Evolutionary conservation across 176 grass and related monocot genomes (phyloP).

Genomic region (Cenchrus fungigraminus): DNA sequence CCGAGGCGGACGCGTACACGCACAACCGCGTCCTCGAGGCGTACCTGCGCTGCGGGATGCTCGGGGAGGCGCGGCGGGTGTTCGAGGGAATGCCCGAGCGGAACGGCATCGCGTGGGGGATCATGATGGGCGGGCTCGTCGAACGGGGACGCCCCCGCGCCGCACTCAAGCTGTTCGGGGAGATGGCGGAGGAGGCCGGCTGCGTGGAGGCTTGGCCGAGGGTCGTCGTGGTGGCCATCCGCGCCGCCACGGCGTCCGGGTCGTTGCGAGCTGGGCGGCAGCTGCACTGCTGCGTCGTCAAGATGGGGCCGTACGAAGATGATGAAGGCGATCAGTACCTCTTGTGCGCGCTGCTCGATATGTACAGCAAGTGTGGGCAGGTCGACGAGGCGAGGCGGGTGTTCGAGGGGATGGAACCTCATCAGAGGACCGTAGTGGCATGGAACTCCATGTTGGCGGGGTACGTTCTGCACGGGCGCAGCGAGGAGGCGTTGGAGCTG

Average conservation of each 20-base stretch:
- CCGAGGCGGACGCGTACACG: conserved; percentile 60
- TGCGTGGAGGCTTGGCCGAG: conserved; percentile 19
- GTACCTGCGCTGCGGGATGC: conserved; percentile 64
- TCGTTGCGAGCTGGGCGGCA: conserved; percentile 44
- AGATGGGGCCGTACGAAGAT: conserved; percentile 50
- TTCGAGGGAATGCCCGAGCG: conserved; percentile 70
- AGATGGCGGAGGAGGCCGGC: conserved; percentile 25
- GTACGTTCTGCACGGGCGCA: conserved; percentile 62
- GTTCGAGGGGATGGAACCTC: conserved; percentile 53
- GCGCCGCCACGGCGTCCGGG: conserved; percentile 43
- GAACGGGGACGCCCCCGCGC: conserved; percentile 42
- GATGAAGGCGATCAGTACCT: conserved; percentile 39
- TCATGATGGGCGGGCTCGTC: conserved; percentile 69
- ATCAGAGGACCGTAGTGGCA: conserved; percentile 44
- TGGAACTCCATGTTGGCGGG: conserved; percentile 82
- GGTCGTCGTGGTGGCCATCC: conserved; percentile 60
- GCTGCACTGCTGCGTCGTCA: conserved; percentile 70
- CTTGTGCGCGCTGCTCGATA: conserved; percentile 67
- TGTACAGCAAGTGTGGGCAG: conserved; percentile 78
- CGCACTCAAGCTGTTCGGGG: conserved; percentile 60
- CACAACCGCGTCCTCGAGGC: conserved; percentile 62
- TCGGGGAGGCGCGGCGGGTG: conserved; percentile 55
- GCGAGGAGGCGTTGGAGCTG: conserved; percentile 66
- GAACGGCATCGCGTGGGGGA: conserved; percentile 56
- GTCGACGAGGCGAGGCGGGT: conserved; percentile 59